Evolutionary conservation across 257 asterid species (phyloP).

Genomic region (Nemophila menziesii): DNA sequence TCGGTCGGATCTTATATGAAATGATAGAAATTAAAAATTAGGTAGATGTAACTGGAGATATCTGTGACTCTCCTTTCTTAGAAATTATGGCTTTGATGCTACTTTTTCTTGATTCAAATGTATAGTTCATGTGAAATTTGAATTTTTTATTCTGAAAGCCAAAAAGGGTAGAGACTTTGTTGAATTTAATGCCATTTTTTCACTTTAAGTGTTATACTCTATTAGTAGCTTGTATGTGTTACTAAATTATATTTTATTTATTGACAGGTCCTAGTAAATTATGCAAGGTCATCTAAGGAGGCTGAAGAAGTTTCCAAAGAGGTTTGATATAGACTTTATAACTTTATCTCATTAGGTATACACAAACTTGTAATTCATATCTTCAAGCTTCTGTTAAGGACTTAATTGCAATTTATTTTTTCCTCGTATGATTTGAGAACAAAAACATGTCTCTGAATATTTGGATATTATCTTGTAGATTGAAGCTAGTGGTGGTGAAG

Average conservation of each 20-base stretch:
- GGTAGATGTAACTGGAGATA: not conserved
- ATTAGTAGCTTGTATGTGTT: not conserved
- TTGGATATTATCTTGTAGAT: constrained; percentile 33
- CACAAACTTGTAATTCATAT: not conserved
- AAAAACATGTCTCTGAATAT: not conserved
- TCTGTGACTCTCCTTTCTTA: not conserved
- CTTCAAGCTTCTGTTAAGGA: not conserved
- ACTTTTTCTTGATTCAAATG: not conserved
- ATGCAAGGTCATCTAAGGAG: constrained; percentile 7
- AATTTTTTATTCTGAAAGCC: not conserved
- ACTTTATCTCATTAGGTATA: not conserved
- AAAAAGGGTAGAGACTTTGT: not conserved
- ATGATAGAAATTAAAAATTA: not conserved
- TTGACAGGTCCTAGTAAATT: constrained; percentile 26
- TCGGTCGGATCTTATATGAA: not conserved
- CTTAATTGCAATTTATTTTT: not conserved
- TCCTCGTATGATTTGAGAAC: not conserved
- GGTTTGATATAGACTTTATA: constrained; percentile 10
- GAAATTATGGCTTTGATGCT: not conserved
- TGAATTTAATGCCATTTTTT: not conserved
- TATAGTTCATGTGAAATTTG: not conserved
- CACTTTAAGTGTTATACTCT: not conserved
- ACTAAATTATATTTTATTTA: not conserved
- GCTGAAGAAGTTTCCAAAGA: constrained; percentile 17
- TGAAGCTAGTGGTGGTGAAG: constrained; percentile 80